A percentile compares a stretch with the other conserved stretches of the same genome.
Conservation (phyloP, 2,329 filamentous ascomycete genomes). For the Fusarium abutilonis region DNA sequence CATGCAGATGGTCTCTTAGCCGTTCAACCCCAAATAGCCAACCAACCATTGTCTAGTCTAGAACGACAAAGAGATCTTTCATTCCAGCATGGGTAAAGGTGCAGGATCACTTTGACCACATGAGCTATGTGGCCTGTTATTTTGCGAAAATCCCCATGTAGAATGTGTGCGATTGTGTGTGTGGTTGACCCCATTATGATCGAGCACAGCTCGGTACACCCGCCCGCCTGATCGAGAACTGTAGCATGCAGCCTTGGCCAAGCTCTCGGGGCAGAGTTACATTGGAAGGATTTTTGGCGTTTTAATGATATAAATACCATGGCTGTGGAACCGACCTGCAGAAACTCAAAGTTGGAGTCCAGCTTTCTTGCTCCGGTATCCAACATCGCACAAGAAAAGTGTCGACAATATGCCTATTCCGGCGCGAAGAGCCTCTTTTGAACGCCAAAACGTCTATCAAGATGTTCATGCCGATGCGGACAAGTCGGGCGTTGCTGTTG, state of each 20-base stretch:
- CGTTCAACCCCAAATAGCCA: too few relatives aligned
- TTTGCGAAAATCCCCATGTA: not conserved
- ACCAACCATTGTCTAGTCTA: conserved; percentile 2
- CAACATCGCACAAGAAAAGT: not conserved
- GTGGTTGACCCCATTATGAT: not conserved
- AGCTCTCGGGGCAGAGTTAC: not conserved
- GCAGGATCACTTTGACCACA: conserved; percentile 2
- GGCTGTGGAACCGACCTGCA: not conserved
- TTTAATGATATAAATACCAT: conserved; percentile 5
- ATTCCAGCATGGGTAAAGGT: not conserved
- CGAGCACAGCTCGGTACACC: not conserved
- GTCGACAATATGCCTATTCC: not conserved
- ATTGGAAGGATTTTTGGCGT: not conserved
- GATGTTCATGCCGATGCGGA: conserved; percentile 33
- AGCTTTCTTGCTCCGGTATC: not conserved
- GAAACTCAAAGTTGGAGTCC: not conserved
- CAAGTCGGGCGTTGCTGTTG: conserved; percentile 36
- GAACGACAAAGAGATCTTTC: not conserved
- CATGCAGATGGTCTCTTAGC: not conserved
- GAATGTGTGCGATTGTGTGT: not conserved
- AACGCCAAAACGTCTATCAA: conserved; percentile 26
- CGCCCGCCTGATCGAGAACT: not conserved
- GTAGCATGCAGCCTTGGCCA: not conserved
- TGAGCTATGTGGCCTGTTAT: not conserved
- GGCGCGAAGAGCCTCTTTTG: conserved; percentile 9